These are phyloP conservation scores for Euphorbia peplus DNA, from an alignment of 345 rosid genomes.

Conservation along the genomic window DNA sequence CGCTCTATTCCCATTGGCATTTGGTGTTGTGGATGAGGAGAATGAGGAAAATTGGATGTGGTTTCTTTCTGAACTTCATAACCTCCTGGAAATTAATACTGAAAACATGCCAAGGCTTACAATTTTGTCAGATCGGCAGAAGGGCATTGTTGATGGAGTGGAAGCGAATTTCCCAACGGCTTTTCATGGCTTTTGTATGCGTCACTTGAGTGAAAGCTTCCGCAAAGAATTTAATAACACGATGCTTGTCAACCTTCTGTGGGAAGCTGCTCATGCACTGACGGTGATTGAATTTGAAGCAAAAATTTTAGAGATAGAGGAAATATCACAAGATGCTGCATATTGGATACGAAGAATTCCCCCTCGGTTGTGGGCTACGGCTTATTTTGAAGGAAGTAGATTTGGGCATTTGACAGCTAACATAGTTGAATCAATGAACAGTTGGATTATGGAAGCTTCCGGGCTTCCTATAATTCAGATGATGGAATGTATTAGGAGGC, in stretches of 20 bases:
- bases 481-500: slow-evolving; percentile 98
- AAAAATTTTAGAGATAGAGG: slow-evolving; percentile 83
- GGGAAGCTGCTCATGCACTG: slow-evolving; percentile 95
- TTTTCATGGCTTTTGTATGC: slow-evolving; percentile 96
- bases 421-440: slow-evolving; percentile 72
- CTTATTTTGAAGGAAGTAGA: slow-evolving; percentile 88
- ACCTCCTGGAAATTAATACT: slow-evolving; percentile 79
- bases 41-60: slow-evolving; percentile 99
- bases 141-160: slow-evolving; percentile 86
- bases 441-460: slow-evolving; percentile 91
- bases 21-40: slow-evolving; percentile 96
- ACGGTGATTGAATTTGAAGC: slow-evolving; percentile 90
- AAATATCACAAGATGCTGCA: slow-evolving; percentile 88
- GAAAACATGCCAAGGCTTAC: slow-evolving; percentile 99
- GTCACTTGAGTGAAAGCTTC: slow-evolving; percentile 90
- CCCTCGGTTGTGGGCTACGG: slow-evolving; percentile 93
- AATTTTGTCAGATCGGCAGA: slow-evolving; percentile 86
- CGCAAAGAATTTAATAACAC: slow-evolving; percentile 93
- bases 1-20: slow-evolving; percentile 85
- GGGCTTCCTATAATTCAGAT: slow-evolving; percentile 98
- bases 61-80: slow-evolving; percentile 95
- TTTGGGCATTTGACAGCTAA: slow-evolving; percentile 92
- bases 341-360: slow-evolving; percentile 92
- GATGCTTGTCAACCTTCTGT: slow-evolving; percentile 76
- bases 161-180: slow-evolving; percentile 93